Percentiles rank a stretch among this genome's conserved stretches.
Evolutionary conservation across 257 asterid genomes (phyloP).

Genomic region (Craterostigma plantagineum): DNA sequence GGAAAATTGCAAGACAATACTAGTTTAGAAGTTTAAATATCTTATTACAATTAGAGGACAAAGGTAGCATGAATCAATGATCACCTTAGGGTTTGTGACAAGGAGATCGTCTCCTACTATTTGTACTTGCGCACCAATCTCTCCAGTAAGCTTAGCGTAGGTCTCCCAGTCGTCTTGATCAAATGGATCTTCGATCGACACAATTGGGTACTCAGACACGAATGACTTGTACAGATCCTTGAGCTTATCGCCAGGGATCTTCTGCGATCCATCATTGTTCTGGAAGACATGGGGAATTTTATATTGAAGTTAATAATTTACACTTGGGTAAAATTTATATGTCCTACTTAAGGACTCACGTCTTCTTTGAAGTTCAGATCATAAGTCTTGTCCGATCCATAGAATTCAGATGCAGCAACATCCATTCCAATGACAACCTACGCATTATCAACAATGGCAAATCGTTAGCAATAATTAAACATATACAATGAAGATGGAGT

Average conservation of each 20-base stretch:
- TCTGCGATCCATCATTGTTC: slow-evolving; percentile 63
- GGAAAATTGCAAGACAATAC: too few relatives aligned
- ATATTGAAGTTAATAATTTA: too few relatives aligned
- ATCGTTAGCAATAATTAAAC: too few relatives aligned
- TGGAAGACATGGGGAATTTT: slow-evolving; percentile 10
- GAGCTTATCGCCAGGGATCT: slow-evolving; percentile 81
- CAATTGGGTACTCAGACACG: slow-evolving; percentile 67
- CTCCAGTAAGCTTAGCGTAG: slow-evolving; percentile 58
- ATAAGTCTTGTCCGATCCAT: slow-evolving; percentile 53
- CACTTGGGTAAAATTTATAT: too few relatives aligned
- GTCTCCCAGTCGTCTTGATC: slow-evolving; percentile 96
- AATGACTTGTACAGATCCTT: slow-evolving; percentile 87
- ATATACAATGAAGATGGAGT: not conserved
- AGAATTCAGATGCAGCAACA: slow-evolving; percentile 98
- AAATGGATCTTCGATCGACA: slow-evolving; percentile 88
- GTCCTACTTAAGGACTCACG: slow-evolving; percentile 19
- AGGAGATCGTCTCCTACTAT: slow-evolving; percentile 94
- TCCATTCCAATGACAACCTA: slow-evolving; percentile 99
- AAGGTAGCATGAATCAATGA: not conserved
- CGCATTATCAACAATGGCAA: not conserved
- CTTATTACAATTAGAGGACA: too few relatives aligned
- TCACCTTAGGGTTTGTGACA: slow-evolving; percentile 89
- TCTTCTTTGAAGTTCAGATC: slow-evolving; percentile 98
- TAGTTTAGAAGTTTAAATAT: too few relatives aligned
- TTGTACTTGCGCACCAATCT: slow-evolving; percentile 68